Percentiles rank a stretch among this genome's conserved stretches.
Conservation (phyloP, 139 green algal species). For the Haematococcus lacustris region DNA sequence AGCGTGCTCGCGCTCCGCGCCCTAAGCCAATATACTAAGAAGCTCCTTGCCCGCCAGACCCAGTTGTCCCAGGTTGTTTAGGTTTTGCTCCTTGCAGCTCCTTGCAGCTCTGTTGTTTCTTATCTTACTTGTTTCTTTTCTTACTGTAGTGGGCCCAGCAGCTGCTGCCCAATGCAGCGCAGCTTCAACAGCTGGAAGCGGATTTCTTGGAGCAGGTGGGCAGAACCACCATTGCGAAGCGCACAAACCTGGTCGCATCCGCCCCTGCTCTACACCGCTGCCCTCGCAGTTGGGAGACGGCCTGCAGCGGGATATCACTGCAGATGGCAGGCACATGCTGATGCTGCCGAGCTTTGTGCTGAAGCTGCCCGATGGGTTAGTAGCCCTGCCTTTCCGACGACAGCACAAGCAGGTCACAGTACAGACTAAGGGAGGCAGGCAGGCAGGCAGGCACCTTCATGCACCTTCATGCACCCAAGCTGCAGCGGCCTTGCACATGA, state of each 20-base stretch:
- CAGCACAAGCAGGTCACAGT: neutral
- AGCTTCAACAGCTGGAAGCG: slow-evolving; percentile 21
- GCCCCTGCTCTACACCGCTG: neutral
- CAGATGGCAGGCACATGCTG: slow-evolving; percentile 28
- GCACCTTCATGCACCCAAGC: neutral
- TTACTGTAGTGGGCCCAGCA: too few relatives aligned
- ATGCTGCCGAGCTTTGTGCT: slow-evolving; percentile 48
- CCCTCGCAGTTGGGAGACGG: slow-evolving; percentile 28
- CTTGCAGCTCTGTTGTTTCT: too few relatives aligned
- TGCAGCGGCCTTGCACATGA: neutral
- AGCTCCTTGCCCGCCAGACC: too few relatives aligned
- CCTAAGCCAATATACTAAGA: too few relatives aligned
- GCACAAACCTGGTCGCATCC: neutral
- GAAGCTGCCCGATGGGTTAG: slow-evolving; percentile 28
- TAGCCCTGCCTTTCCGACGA: neutral
- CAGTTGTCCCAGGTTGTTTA: too few relatives aligned
- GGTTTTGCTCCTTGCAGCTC: too few relatives aligned
- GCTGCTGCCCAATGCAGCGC: slow-evolving; percentile 19
- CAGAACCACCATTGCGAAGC: neutral
- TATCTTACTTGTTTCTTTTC: too few relatives aligned
- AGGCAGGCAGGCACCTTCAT: neutral
- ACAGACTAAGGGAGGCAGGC: neutral
- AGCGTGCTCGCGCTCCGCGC: too few relatives aligned
- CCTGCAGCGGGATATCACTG: slow-evolving; percentile 4
- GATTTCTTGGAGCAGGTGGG: slow-evolving; percentile 35